Evolutionary conservation across 2,329 filamentous ascomycete genomes (phyloP), one percentile per base, ranked within the genome.

Genomic region (Helotiales sp.): DNA sequence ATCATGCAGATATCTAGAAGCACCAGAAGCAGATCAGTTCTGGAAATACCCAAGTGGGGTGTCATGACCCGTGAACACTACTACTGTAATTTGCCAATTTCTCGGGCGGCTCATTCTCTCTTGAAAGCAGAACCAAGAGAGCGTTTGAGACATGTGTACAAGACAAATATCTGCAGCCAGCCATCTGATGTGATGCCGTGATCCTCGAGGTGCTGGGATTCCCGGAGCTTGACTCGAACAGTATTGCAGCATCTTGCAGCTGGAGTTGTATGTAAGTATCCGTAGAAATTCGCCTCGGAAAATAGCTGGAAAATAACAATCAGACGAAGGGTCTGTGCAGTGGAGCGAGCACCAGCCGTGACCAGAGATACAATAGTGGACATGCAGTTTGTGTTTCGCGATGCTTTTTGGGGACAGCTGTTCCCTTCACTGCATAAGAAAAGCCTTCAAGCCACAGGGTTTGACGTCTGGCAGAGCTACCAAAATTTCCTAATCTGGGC

Each of bases 151-250:
- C 37, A 55, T 34, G 61, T 32, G 50, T n/a, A 34, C 34, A 57
- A 54, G 10, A 34, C 49, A 57, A 40, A 15, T 28, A 63, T 26
- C 61, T 63, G 61, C 61, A 63, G 61, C 61, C 34, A 55, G 30
- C 61, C 61, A 43, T 43, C 49, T 55, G 24, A 43, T 34, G 17
- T 52, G 2, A 11, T 54, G 50, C n/a, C n/a, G 61, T 63, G 50
- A 24, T 47, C 57, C 15, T 45, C 24, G 37, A 60, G 37, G 20
- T 22, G 22, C 24, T 22, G 24, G n/a, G 20, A 6, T 15, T 13
- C 47, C 6, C 13, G 7, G 57, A 20, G 11, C 24, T 60, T 20
- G 37, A 30, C 34, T 45, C 40, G 34, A 57, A 57, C 4, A 24
- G 30, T 22, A 30, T 60, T 60, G 26, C 57, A 60, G 57, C 22